These are phyloP conservation scores for Diospyros kaki DNA, from an alignment of 148 eudicot species.

Conservation along the genomic window DNA sequence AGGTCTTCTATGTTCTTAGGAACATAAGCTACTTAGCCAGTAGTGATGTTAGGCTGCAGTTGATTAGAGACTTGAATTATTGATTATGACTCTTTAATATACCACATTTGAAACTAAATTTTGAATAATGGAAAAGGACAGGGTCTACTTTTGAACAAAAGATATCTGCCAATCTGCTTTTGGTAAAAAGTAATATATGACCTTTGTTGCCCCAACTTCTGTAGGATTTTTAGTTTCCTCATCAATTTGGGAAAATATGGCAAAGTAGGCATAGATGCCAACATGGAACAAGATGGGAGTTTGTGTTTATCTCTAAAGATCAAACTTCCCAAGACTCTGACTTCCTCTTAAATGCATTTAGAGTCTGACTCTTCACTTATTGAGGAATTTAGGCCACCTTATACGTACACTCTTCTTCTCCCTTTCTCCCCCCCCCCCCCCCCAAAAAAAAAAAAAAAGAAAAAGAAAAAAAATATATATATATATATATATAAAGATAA, in stretches of 20 bases:
- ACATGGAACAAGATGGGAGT: background rate
- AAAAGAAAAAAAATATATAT: too few relatives aligned
- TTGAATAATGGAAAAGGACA: background rate
- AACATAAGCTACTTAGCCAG: background rate
- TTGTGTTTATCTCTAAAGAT: background rate
- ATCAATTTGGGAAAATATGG: background rate
- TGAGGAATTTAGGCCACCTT: too few relatives aligned
- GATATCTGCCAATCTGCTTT: background rate
- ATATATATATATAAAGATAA: too few relatives aligned
- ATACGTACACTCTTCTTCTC: too few relatives aligned
- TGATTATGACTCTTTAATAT: background rate
- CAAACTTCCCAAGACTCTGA: background rate
- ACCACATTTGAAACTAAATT: background rate
- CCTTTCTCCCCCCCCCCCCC: too few relatives aligned
- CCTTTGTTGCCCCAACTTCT: background rate
- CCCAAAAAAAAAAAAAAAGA: too few relatives aligned
- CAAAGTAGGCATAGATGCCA: background rate
- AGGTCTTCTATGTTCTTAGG: background rate
- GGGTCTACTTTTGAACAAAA: background rate
- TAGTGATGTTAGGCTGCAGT: slow-evolving; percentile 1
- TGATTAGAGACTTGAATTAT: background rate
- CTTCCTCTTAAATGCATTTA: background rate
- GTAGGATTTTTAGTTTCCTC: too few relatives aligned
- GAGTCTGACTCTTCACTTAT: background rate
- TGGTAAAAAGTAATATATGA: background rate